Evolutionary conservation across 2,329 filamentous ascomycete genomes (phyloP), one percentile per base, ranked within the genome.

Genomic region (Albophoma yamanashiensis): DNA sequence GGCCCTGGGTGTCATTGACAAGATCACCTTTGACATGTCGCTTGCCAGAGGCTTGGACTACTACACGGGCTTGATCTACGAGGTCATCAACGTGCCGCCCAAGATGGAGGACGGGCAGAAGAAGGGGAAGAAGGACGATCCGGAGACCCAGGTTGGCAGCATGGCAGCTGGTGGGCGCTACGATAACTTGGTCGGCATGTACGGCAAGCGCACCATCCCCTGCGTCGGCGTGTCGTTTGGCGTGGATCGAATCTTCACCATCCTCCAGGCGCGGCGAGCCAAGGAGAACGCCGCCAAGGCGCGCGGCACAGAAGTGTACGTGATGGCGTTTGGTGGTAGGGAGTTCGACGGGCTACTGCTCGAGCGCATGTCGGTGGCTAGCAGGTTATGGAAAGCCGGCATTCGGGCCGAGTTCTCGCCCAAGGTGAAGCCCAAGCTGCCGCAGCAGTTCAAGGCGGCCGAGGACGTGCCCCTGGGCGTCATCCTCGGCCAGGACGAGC

Each of bases 291-390:
- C 84, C 63, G 83, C 82, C 60, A 83, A 84, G 61, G 80, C 82
- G 67, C 82, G 58, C 79, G 89, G 64, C 80, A 81, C 64, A 3
- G 92, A 97, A 70, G 92, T 92, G 55, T 97, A 86, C 74, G 89
- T 97, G 69, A 97, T 97, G 92, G 92, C 92, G 0, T 92, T 97
- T 69, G 92, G 91, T 59, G 89, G 90, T 58, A 93, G 92, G 75
- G 89, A 87, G 25, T 93, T 92, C 73, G 88, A 82, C 20, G 91
- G 91, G 55, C 79, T 95, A 64, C 76, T 96, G 59, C 85, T 86
- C 65, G 89, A 97, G 78, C 88, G 93, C 65, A 92, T 97, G 85
- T 79, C 85, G 34, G 82, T 97, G 43, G 87, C 88, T 61, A 82
- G 85, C 65, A 80, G 80, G 64, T 79, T 97, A 57, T 95, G 93